Evolutionary conservation across 371 early-diverging fungal genomes (phyloP).

Genomic region (Mucor sp.): DNA sequence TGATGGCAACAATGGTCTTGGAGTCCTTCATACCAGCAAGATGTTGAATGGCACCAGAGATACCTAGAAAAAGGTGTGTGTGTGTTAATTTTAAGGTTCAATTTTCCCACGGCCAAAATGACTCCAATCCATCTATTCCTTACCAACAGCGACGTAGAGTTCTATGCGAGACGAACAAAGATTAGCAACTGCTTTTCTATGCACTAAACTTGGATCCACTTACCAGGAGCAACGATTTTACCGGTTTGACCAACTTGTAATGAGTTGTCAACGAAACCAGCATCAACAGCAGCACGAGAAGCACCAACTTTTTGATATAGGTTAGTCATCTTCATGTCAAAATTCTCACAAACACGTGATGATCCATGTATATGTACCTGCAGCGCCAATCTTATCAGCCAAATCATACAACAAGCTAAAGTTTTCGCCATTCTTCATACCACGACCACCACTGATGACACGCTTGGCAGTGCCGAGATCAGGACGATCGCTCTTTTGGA

Average conservation of each 20-base stretch:
- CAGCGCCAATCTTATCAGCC: slow-evolving; percentile 95
- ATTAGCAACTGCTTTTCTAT: not conserved
- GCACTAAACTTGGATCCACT: not conserved
- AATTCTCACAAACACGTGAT: slow-evolving; percentile 28
- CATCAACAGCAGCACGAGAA: slow-evolving; percentile 98
- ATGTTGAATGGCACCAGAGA: slow-evolving; percentile 98
- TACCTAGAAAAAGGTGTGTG: slow-evolving; percentile 50
- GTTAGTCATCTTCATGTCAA: slow-evolving; percentile 3
- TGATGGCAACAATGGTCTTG: slow-evolving; percentile 98
- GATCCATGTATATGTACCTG: slow-evolving; percentile 58
- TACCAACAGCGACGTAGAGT: slow-evolving; percentile 92
- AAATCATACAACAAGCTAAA: slow-evolving; percentile 90
- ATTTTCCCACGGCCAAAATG: slow-evolving; percentile 14
- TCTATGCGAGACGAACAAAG: slow-evolving; percentile 33
- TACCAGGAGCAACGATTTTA: slow-evolving; percentile 94
- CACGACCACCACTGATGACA: slow-evolving; percentile 95
- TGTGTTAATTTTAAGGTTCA: not conserved
- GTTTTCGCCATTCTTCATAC: slow-evolving; percentile 96
- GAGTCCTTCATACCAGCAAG: slow-evolving; percentile 99
- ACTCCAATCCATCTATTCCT: slow-evolving; percentile 3
- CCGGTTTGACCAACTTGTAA: slow-evolving; percentile 98
- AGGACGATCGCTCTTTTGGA: slow-evolving; percentile 94
- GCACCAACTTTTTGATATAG: slow-evolving; percentile 79
- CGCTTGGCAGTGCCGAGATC: slow-evolving; percentile 88
- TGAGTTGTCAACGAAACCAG: slow-evolving; percentile 95